Evolutionary conservation across 2,329 filamentous ascomycete genomes (phyloP).

Genomic region (Xylaria sp.): DNA sequence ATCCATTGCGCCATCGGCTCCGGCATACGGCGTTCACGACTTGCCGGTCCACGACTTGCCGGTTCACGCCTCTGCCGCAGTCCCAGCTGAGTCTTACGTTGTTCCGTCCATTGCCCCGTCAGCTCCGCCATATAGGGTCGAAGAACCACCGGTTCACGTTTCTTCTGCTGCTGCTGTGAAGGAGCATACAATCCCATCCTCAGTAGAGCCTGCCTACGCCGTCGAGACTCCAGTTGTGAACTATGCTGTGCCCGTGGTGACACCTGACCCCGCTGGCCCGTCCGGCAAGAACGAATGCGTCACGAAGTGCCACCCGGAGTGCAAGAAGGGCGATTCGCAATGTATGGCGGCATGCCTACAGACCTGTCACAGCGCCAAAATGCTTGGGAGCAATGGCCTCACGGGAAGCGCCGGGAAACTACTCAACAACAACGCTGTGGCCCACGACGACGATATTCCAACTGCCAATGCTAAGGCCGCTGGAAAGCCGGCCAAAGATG

Average conservation of each 20-base stretch:
- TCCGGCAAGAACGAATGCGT: background rate
- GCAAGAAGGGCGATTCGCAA: background rate
- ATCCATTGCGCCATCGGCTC: background rate
- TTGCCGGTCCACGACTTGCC: background rate
- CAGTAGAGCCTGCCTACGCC: background rate
- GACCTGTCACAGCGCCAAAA: background rate
- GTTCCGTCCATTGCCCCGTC: background rate
- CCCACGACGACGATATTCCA: background rate
- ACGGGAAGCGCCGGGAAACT: background rate
- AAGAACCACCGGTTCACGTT: background rate
- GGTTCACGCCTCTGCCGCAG: background rate
- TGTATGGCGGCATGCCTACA: background rate
- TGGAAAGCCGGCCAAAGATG: background rate
- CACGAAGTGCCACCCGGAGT: slow-evolving; percentile 18
- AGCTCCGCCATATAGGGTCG: too few species aligned
- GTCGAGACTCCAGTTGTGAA: background rate
- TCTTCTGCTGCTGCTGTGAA: background rate
- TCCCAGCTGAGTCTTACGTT: background rate
- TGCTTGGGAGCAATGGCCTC: background rate
- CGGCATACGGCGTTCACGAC: too few species aligned
- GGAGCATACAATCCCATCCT: background rate
- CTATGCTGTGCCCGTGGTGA: background rate
- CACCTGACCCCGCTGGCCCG: background rate
- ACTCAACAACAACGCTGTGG: background rate
- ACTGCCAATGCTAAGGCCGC: background rate